Conservation (phyloP, 2,329 filamentous ascomycete genomes). For the Clarireedia sp. region DNA sequence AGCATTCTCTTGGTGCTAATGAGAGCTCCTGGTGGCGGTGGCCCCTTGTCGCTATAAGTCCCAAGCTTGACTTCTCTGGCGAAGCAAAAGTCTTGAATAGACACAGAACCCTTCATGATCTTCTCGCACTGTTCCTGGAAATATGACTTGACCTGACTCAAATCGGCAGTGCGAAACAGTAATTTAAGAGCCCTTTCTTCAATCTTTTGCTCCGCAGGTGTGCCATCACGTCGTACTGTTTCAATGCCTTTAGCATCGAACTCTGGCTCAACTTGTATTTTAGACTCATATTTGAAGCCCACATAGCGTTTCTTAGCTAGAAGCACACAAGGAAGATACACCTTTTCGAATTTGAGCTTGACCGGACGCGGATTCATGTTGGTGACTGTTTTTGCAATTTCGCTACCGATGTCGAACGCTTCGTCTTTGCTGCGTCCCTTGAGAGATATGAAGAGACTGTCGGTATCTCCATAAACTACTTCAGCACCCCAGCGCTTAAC, state of each 20-base stretch:
- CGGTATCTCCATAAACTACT: conserved; percentile 96
- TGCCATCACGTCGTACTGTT: conserved; percentile 90
- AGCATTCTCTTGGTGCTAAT: conserved; percentile 84
- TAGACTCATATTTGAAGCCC: conserved; percentile 89
- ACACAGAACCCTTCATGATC: conserved; percentile 82
- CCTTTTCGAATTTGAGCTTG: conserved; percentile 97
- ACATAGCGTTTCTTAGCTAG: conserved; percentile 97
- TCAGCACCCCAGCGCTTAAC: conserved; percentile 84
- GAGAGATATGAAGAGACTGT: conserved; percentile 86
- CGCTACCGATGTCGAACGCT: conserved; percentile 86
- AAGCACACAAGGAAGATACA: conserved; percentile 90
- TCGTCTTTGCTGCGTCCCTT: conserved; percentile 80
- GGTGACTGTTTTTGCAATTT: conserved; percentile 83
- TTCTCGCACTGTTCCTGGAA: conserved; percentile 87
- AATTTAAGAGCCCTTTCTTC: conserved; percentile 86
- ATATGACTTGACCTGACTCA: conserved; percentile 81
- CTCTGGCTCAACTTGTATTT: conserved; percentile 67
- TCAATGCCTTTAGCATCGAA: conserved; percentile 99
- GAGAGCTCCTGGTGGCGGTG: conserved; percentile 76
- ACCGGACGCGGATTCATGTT: conserved; percentile 83
- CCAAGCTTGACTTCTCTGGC: conserved; percentile 86
- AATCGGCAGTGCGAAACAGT: conserved; percentile 81
- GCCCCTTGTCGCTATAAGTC: conserved; percentile 74
- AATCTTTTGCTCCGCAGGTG: conserved; percentile 91
- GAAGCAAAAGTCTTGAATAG: conserved; percentile 93